Conservation (phyloP, 768 basidiomycete species). For the Mycena polygramma region DNA sequence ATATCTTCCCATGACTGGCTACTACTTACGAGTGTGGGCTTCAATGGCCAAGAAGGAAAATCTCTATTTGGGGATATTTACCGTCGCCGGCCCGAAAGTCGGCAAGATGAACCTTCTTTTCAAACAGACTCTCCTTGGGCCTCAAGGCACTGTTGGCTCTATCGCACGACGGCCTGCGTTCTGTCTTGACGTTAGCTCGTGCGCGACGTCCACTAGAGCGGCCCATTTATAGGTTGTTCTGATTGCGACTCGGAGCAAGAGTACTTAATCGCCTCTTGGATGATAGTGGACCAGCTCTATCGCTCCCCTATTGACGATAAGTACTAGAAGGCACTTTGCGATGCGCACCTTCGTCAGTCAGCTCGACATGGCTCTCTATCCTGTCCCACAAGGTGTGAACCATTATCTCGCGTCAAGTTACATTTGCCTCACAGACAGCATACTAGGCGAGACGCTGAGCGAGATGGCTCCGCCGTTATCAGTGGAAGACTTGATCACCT, state of each 20-base stretch:
- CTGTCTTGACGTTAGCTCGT: too few relatives aligned
- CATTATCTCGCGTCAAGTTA: not conserved
- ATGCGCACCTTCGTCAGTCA: slow-evolving; percentile 28
- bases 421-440: not conserved
- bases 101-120: not conserved
- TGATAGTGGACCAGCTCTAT: slow-evolving; percentile 2
- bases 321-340: not conserved
- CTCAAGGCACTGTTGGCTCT: too few relatives aligned
- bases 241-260: not conserved
- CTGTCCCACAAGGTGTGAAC: slow-evolving; percentile 18
- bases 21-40: not conserved
- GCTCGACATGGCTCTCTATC: slow-evolving; percentile 21
- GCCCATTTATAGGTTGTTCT: slow-evolving; percentile 8
- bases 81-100: too few relatives aligned
- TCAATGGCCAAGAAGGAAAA: not conserved
- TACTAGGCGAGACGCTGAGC: slow-evolving; percentile 4
- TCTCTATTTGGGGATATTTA: slow-evolving; percentile 1
- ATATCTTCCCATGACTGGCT: too few relatives aligned
- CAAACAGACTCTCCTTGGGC: too few relatives aligned
- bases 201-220: not conserved
- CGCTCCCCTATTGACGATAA: slow-evolving; percentile 12
- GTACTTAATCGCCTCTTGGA: slow-evolving; percentile 18
- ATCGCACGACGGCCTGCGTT: too few relatives aligned
- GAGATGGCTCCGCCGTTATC: slow-evolving; percentile 18
- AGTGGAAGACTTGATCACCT: slow-evolving; percentile 14